A percentile compares a stretch with the other conserved stretches of the same genome.
Evolutionary conservation across 2,329 filamentous ascomycete genomes (phyloP).

Genomic region (Neospermospora avenae): DNA sequence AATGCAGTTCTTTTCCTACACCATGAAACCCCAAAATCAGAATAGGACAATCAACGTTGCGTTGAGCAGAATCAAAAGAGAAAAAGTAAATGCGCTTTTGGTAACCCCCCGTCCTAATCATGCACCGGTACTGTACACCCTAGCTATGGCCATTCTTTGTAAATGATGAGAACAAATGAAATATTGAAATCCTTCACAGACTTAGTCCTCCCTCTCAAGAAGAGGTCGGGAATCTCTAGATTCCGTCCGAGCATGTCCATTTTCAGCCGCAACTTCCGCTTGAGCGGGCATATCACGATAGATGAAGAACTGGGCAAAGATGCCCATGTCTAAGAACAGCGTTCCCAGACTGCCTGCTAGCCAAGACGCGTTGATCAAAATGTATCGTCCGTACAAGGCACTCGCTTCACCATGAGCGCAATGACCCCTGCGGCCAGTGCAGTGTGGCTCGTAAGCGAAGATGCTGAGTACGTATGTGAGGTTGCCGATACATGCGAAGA

Average conservation of each 20-base stretch:
- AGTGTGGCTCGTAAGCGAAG: conserved; percentile 80
- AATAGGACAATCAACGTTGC: too few relatives aligned
- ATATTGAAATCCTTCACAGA: not conserved
- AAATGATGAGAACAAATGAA: not conserved
- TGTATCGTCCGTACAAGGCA: conserved; percentile 72
- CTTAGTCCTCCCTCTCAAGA: conserved; percentile 24
- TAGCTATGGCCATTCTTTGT: not conserved
- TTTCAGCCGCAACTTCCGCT: conserved; percentile 12
- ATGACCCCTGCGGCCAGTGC: conserved; percentile 38
- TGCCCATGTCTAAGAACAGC: conserved; percentile 75
- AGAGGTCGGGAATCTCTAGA: conserved; percentile 22
- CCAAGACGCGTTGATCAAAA: conserved; percentile 90
- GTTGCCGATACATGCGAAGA: conserved; percentile 95
- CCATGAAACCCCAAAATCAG: too few relatives aligned
- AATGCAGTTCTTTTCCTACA: too few relatives aligned
- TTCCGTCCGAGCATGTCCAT: conserved; percentile 9
- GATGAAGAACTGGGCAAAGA: conserved; percentile 89
- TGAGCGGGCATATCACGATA: conserved; percentile 49
- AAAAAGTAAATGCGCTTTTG: too few relatives aligned
- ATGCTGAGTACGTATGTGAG: conserved; percentile 91
- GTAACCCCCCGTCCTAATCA: not conserved
- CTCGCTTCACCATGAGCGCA: conserved; percentile 66
- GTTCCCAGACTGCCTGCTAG: conserved; percentile 86
- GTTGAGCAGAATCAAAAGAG: too few relatives aligned
- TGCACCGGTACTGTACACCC: conserved; percentile 2